phyloP scores from a whole-genome alignment of 306 rosid species.

The Malus fusca region DNA sequence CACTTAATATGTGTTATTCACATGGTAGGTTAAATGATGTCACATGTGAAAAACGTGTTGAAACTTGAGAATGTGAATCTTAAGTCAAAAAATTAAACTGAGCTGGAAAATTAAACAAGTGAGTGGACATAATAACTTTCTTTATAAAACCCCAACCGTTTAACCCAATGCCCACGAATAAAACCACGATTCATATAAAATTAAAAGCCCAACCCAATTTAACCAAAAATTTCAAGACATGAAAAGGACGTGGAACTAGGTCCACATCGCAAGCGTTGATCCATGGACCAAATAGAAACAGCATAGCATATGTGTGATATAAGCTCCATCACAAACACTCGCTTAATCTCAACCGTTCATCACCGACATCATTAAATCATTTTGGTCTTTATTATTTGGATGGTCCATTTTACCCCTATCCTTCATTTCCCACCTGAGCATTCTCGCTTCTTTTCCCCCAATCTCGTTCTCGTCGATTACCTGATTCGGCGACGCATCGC shows the following conservation, averaged over 20 bases:
- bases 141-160: not conserved
- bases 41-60: too few species aligned
- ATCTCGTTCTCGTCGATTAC: constrained; percentile 3
- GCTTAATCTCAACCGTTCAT: constrained; percentile 11
- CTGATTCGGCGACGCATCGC: constrained; percentile 10
- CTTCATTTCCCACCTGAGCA: not conserved
- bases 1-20: too few species aligned
- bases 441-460: not conserved
- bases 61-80: too few species aligned
- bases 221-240: too few species aligned
- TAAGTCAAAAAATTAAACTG: too few species aligned
- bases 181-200: too few species aligned
- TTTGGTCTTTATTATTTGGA: not conserved
- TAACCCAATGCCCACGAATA: too few species aligned
- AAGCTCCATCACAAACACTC: not conserved
- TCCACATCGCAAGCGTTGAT: not conserved
- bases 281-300: not conserved
- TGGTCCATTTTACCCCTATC: constrained; percentile 12
- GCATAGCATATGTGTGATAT: constrained; percentile 1
- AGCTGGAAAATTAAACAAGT: too few species aligned
- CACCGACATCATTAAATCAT: not conserved
- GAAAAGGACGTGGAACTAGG: too few species aligned
- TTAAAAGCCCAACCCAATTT: too few species aligned
- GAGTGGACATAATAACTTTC: too few species aligned
- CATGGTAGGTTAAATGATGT: too few species aligned